Conservation (phyloP, 108 stramenopile genomes). For the Cyclotella kingstonii region DNA sequence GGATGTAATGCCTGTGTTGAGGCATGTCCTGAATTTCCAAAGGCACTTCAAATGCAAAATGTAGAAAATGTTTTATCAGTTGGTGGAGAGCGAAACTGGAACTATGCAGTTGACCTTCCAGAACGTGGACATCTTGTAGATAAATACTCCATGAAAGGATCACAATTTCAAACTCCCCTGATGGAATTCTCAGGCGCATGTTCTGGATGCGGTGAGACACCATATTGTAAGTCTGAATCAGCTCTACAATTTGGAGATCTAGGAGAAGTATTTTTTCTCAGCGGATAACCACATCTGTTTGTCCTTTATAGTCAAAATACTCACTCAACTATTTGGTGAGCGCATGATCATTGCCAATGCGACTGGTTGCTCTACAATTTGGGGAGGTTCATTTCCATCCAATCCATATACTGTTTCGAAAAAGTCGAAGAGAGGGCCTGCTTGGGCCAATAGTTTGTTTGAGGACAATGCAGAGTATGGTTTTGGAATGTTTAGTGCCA, state of each 20-base stretch:
- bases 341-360: slow-evolving; percentile 72
- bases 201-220: slow-evolving; percentile 64
- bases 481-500: slow-evolving; percentile 64
- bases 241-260: neutral
- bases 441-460: slow-evolving; percentile 67
- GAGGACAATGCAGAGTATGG: slow-evolving; percentile 67
- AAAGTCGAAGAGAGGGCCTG: slow-evolving; percentile 57
- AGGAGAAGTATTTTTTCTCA: neutral
- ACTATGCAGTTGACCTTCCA: slow-evolving; percentile 53
- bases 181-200: slow-evolving; percentile 70
- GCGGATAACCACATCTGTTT: neutral
- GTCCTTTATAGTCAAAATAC: slow-evolving; percentile 33
- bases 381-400: slow-evolving; percentile 65
- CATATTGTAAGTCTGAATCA: slow-evolving; percentile 30
- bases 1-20: slow-evolving; percentile 68
- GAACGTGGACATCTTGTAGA: slow-evolving; percentile 56
- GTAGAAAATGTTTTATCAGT: slow-evolving; percentile 38
- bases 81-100: slow-evolving; percentile 55
- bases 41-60: slow-evolving; percentile 58
- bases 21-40: slow-evolving; percentile 62
- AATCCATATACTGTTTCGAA: slow-evolving; percentile 67
- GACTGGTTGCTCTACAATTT: slow-evolving; percentile 58
- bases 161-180: slow-evolving; percentile 65
- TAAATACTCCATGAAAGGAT: slow-evolving; percentile 53
- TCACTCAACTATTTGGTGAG: slow-evolving; percentile 67